Percentiles rank a stretch among this genome's conserved stretches.
Conservation (phyloP, 345 rosid species). For the Bruguiera sexangula region DNA sequence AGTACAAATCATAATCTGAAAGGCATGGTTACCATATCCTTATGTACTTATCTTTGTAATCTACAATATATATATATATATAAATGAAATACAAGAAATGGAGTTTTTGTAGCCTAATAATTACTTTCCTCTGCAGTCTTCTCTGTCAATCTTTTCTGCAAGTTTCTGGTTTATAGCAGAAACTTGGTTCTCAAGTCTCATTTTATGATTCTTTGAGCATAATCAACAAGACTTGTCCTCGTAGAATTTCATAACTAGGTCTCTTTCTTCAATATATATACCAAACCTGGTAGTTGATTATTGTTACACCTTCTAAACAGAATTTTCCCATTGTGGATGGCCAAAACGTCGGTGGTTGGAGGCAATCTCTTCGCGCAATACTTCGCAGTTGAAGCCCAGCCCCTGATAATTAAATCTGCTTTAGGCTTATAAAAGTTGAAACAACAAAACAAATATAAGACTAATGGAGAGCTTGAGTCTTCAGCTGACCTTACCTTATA, state of each 20-base stretch:
- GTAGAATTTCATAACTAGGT: neutral
- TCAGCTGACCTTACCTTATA: conserved; percentile 42
- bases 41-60: no score
- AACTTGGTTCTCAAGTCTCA: no score
- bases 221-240: neutral
- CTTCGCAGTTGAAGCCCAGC: conserved; percentile 49
- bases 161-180: no score
- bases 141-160: no score
- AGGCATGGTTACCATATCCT: no score
- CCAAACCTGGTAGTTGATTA: conserved; percentile 61
- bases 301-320: conserved; percentile 58
- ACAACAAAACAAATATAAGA: neutral
- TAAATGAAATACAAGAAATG: no score
- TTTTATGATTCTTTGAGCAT: no score
- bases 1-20: no score
- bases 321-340: conserved; percentile 65
- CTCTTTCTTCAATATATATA: conserved; percentile 13
- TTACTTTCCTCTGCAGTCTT: no score
- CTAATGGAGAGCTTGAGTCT: conserved; percentile 11
- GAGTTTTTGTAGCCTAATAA: no score
- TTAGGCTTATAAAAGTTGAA: conserved; percentile 32
- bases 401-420: conserved; percentile 43
- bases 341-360: conserved; percentile 63
- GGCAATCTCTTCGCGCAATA: conserved; percentile 69
- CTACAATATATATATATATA: no score